A percentile compares a stretch with the other conserved stretches of the same genome.
Evolutionary conservation across 176 grass and related monocot genomes (phyloP).

Genomic region (Coix lacrymajobi): DNA sequence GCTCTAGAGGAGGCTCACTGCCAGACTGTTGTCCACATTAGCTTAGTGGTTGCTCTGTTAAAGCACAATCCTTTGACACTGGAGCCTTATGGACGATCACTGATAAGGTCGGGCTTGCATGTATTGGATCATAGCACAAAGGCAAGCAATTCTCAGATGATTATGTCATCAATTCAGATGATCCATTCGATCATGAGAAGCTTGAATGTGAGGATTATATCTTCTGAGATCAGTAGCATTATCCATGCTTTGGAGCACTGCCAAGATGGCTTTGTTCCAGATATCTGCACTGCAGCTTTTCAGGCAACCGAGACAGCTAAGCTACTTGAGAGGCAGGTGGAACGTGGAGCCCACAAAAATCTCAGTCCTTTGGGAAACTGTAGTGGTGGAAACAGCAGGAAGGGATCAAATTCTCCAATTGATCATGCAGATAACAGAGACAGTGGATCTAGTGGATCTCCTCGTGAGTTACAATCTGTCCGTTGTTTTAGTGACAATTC

Average conservation of each 20-base stretch:
- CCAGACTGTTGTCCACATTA: conserved; percentile 44
- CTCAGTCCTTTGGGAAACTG: conserved; percentile 29
- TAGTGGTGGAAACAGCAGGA: conserved; percentile 15
- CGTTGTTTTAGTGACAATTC: conserved; percentile 32
- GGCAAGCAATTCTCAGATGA: conserved; percentile 14
- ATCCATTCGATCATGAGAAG: conserved; percentile 51
- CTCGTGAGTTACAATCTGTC: conserved; percentile 10
- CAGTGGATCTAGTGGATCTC: conserved; percentile 28
- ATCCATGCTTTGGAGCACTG: conserved; percentile 38
- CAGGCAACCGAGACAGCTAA: conserved; percentile 45
- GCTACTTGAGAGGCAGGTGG: conserved; percentile 16
- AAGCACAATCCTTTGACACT: conserved; percentile 41
- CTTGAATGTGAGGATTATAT: conserved; percentile 46
- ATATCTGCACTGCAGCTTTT: conserved; percentile 35
- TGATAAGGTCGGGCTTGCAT: conserved; percentile 57
- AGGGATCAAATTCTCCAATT: conserved; percentile 27
- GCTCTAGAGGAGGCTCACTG: conserved; percentile 48
- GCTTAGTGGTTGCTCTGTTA: conserved; percentile 45
- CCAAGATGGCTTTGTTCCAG: conserved; percentile 12
- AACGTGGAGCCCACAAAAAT: conserved; percentile 2
- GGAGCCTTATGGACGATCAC: conserved; percentile 65
- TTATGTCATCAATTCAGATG: conserved; percentile 58
- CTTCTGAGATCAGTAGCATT: conserved; percentile 59
- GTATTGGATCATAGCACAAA: conserved; percentile 37
- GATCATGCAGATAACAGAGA: conserved; percentile 35